Base-by-base conservation (phyloP, 2,329 filamentous ascomycete species). In the Neofusicoccum cordaticola region DNA sequence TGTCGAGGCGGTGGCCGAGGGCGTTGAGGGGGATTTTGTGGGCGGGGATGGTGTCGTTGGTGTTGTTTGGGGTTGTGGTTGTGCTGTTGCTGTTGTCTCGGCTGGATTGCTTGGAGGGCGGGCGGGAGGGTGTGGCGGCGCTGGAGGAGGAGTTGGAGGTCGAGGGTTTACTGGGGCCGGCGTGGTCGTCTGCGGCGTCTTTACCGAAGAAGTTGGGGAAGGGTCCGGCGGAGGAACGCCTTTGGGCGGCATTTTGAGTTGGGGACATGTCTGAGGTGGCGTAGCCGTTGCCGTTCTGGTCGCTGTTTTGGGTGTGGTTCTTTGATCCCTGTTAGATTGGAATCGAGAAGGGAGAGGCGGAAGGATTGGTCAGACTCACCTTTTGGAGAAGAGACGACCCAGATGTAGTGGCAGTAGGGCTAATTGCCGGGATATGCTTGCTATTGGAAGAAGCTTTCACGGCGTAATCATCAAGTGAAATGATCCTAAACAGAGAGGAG, bases 61-160 rank as follows among this genome's bases (percentile, higher is more conserved):
- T 39, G 2, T 2, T 39, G 4, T 75, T 51, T 39, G 35, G 7
- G 7, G 35, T 9, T 9, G 35, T 8, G 35, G 35, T 39, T 39
- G 81, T 78, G 44, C 74, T 85, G 65, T 97, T 85, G 0, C 93
- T 97, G 78, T 90, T 92, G 77, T 39, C 35, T 8, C 12, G 35
- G 35, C 4, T 39, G 35, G 65, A 63, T 60, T 22, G 22, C 22
- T 41, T 41, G 22, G 56, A 83, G 27, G 82, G 73, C 31, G 67
- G 62, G 37, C 78, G 74, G 64, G 81, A 78, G 6, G 73, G 72
- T 56, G 75, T 70, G 12, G 70, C 72, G 2, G 22, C 22, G 44
- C 72, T 72, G 66, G 82, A 77, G 35, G 35, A 9, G 35, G 35
- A 39, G 35, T 12, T 39, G 35, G 35, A 9, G 35, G 22, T 22